Conservation (phyloP, 495 filamentous ascomycete genomes). For the Baudoinia panamericana region DNA sequence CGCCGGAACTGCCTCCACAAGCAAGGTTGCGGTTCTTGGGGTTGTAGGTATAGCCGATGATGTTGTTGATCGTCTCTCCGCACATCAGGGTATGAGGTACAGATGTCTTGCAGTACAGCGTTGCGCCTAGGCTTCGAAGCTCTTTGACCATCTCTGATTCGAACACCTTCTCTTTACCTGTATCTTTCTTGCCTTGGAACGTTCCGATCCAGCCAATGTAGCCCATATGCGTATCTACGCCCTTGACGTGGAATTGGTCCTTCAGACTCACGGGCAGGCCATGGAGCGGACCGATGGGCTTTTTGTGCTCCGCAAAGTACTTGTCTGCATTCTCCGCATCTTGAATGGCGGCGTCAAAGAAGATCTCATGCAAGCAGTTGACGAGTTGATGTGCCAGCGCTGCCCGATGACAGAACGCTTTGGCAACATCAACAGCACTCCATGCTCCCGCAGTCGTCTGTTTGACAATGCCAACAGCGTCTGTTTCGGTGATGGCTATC, state of each 20-base stretch:
- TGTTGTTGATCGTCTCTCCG: slow-evolving; percentile 43
- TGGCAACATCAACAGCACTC: slow-evolving; percentile 31
- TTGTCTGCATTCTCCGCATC: slow-evolving; percentile 26
- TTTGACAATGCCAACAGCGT: slow-evolving; percentile 28
- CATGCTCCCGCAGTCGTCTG: slow-evolving; percentile 26
- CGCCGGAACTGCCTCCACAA: slow-evolving; percentile 26
- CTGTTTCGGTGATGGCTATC: slow-evolving; percentile 34
- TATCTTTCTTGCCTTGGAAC: slow-evolving; percentile 28
- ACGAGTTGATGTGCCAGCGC: slow-evolving; percentile 36
- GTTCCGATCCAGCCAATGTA: slow-evolving; percentile 33
- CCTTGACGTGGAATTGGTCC: slow-evolving; percentile 58
- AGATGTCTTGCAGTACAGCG: slow-evolving; percentile 54
- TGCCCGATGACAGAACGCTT: slow-evolving; percentile 31
- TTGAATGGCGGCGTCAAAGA: slow-evolving; percentile 28
- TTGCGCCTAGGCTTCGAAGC: slow-evolving; percentile 45
- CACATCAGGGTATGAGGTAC: slow-evolving; percentile 49
- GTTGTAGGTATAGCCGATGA: slow-evolving; percentile 30
- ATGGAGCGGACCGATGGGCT: slow-evolving; percentile 41
- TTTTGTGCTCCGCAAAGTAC: slow-evolving; percentile 25
- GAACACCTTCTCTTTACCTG: slow-evolving; percentile 24
- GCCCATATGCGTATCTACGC: slow-evolving; percentile 53
- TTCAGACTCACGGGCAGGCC: slow-evolving; percentile 55
- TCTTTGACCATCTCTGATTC: slow-evolving; percentile 31
- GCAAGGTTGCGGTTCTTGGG: slow-evolving; percentile 28
- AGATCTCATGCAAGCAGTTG: slow-evolving; percentile 31